phyloP scores from a whole-genome alignment of 148 eudicot genomes.

The Rhododendron vialii region DNA sequence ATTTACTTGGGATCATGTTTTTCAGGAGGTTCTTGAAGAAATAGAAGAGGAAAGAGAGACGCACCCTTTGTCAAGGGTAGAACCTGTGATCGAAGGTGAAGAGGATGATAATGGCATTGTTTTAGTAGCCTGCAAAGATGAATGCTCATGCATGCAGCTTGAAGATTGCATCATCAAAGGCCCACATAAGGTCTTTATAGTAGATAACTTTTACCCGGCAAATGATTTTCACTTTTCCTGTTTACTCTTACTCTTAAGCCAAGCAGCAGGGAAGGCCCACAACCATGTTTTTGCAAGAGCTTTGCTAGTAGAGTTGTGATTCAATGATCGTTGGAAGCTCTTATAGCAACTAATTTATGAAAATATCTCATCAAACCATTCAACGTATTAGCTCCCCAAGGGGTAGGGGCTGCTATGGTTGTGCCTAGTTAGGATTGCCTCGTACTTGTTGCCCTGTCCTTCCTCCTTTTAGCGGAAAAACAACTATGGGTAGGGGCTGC shows the following conservation, averaged over 20 bases:
- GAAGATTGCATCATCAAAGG: slow-evolving; percentile 83
- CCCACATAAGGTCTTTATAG: slow-evolving; percentile 57
- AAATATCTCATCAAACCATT: neutral
- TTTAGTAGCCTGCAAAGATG: slow-evolving; percentile 93
- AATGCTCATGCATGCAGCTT: slow-evolving; percentile 91
- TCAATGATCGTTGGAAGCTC: neutral
- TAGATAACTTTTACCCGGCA: neutral
- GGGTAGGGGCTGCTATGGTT: neutral
- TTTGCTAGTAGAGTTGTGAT: neutral
- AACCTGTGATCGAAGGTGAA: slow-evolving; percentile 22
- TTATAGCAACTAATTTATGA: neutral
- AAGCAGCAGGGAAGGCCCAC: neutral
- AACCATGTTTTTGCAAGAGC: neutral
- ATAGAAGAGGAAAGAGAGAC: slow-evolving; percentile 74
- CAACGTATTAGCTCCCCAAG: neutral
- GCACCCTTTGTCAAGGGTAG: slow-evolving; percentile 40
- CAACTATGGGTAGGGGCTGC: neutral
- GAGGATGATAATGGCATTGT: slow-evolving; percentile 63
- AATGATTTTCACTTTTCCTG: neutral
- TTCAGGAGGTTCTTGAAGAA: slow-evolving; percentile 85
- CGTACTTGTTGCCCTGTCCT: neutral
- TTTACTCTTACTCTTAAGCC: neutral
- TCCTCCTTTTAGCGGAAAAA: neutral
- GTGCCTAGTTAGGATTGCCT: neutral
- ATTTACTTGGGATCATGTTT: slow-evolving; percentile 2